Evolutionary conservation across 2,329 filamentous ascomycete species (phyloP).

Genomic region (Chaetomiaceae sp.): DNA sequence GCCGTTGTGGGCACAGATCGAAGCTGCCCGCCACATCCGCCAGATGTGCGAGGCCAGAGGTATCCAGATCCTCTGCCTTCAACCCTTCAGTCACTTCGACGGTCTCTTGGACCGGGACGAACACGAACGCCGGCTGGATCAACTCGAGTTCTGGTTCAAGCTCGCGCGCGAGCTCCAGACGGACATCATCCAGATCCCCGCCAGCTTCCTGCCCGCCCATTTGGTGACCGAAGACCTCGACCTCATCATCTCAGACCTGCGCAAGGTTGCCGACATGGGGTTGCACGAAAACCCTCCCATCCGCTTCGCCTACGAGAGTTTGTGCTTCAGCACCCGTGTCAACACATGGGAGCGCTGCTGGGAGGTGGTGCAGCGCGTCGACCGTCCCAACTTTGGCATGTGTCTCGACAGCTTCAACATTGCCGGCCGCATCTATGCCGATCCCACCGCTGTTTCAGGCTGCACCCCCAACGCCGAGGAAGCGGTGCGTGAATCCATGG

Average conservation of each 20-base stretch:
- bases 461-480: slow-evolving; percentile 50
- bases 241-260: slow-evolving; percentile 58
- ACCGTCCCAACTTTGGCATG: slow-evolving; percentile 67
- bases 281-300: slow-evolving; percentile 51
- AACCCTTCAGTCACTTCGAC: slow-evolving; percentile 76
- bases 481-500: slow-evolving; percentile 50
- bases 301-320: slow-evolving; percentile 67
- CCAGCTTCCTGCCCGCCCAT: slow-evolving; percentile 56
- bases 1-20: slow-evolving; percentile 32
- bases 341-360: slow-evolving; percentile 69
- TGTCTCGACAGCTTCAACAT: slow-evolving; percentile 79
- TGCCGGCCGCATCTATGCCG: slow-evolving; percentile 64
- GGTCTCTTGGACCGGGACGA: slow-evolving; percentile 60
- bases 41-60: slow-evolving; percentile 51
- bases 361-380: slow-evolving; percentile 60
- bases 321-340: slow-evolving; percentile 66
- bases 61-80: slow-evolving; percentile 61
- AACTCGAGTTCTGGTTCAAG: slow-evolving; percentile 65
- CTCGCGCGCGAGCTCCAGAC: slow-evolving; percentile 61
- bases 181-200: slow-evolving; percentile 70
- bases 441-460: slow-evolving; percentile 53
- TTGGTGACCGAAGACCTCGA: slow-evolving; percentile 43
- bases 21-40: slow-evolving; percentile 54
- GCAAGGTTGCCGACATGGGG: slow-evolving; percentile 63
- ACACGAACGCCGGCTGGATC: slow-evolving; percentile 53